A percentile compares a stretch with the other conserved stretches of the same genome.
These are phyloP conservation scores for Novymonas esmeraldas DNA, from an alignment of 208 protist species.

Conservation along the genomic window DNA sequence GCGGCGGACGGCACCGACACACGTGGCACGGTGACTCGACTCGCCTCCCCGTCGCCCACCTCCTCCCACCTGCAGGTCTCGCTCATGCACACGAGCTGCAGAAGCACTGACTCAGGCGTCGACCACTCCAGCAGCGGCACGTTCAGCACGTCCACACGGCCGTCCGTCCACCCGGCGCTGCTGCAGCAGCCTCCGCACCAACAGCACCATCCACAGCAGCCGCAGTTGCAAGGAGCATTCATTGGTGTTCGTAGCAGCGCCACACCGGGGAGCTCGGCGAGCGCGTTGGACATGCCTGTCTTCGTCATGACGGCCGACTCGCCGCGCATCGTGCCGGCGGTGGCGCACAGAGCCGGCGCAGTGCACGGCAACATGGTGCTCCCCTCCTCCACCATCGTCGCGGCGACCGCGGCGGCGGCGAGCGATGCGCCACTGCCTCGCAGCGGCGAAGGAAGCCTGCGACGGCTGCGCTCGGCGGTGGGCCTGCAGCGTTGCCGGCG, in stretches of 20 bases:
- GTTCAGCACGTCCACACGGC: background rate
- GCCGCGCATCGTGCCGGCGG: background rate
- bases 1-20: background rate
- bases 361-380: too few relatives aligned
- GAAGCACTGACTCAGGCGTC: too few relatives aligned
- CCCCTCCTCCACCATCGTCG: too few relatives aligned
- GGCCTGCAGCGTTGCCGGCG: background rate
- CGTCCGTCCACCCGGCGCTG: too few relatives aligned
- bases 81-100: background rate
- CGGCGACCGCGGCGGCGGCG: too few relatives aligned
- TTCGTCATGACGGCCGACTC: background rate
- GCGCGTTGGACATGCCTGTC: constrained; percentile 1
- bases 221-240: background rate
- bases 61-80: background rate
- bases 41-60: background rate
- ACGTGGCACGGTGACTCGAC: too few relatives aligned
- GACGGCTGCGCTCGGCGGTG: background rate
- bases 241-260: background rate
- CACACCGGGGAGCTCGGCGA: background rate
- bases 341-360: background rate
- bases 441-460: too few relatives aligned
- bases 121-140: too few relatives aligned
- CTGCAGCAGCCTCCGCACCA: too few relatives aligned
- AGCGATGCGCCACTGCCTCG: too few relatives aligned
- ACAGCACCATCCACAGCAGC: background rate